Evolutionary conservation across 2,329 filamentous ascomycete genomes (phyloP).

Genomic region (Curvularia verruculosa): DNA sequence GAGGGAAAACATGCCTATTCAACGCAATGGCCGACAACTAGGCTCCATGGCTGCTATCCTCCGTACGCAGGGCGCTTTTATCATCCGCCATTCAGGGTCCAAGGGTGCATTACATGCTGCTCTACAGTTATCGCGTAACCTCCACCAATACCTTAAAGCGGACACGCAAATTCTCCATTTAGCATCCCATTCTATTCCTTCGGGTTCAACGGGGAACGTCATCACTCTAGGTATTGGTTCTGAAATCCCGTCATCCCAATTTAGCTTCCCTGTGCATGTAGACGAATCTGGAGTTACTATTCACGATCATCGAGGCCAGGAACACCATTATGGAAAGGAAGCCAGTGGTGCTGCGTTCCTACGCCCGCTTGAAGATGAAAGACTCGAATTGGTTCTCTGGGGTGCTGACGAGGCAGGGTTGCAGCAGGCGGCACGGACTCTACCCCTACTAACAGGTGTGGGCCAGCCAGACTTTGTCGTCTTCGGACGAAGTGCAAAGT

Average conservation of each 20-base stretch:
- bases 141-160: slow-evolving; percentile 64
- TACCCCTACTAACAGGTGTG: slow-evolving; percentile 62
- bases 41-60: slow-evolving; percentile 62
- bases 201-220: slow-evolving; percentile 51
- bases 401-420: slow-evolving; percentile 57
- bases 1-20: slow-evolving; percentile 9
- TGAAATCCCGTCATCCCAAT: slow-evolving; percentile 25
- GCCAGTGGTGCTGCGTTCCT: slow-evolving; percentile 60
- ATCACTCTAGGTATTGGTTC: slow-evolving; percentile 50
- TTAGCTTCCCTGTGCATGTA: slow-evolving; percentile 42
- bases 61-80: slow-evolving; percentile 54
- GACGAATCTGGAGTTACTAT: slow-evolving; percentile 26
- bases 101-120: slow-evolving; percentile 49
- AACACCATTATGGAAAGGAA: slow-evolving; percentile 35
- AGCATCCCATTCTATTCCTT: background rate
- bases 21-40: slow-evolving; percentile 56
- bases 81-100: slow-evolving; percentile 47
- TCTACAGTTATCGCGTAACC: slow-evolving; percentile 62
- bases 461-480: slow-evolving; percentile 65
- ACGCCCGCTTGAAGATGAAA: slow-evolving; percentile 54
- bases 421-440: slow-evolving; percentile 57
- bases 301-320: slow-evolving; percentile 27
- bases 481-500: slow-evolving; percentile 53
- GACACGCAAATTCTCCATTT: slow-evolving; percentile 53
- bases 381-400: slow-evolving; percentile 64